Conservation (phyloP, 305 asterid genomes). For the Solanum aculeatissimum region DNA sequence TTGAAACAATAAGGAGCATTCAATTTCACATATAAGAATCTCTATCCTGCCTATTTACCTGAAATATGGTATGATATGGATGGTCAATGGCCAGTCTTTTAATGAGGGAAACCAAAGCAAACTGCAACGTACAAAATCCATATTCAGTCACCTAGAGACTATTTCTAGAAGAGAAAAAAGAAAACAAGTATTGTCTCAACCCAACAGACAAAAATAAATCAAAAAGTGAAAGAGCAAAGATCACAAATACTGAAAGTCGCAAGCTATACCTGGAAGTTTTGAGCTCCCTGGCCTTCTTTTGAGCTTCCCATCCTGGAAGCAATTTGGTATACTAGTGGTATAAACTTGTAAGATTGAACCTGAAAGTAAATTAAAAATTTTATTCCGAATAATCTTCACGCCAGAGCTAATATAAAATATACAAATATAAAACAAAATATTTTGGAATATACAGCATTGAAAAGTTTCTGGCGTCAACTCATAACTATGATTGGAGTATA, state of each 20-base stretch:
- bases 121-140: conserved; percentile 33
- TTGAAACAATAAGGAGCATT: background rate
- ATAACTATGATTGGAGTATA: conserved; percentile 9
- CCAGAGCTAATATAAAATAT: background rate
- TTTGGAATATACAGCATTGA: background rate
- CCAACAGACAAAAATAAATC: background rate
- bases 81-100: conserved; percentile 91
- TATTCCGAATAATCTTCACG: background rate
- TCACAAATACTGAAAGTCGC: background rate
- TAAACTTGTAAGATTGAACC: conserved; percentile 93
- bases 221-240: background rate
- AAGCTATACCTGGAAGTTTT: conserved; percentile 68
- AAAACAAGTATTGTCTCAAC: background rate
- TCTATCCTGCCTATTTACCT: conserved; percentile 35
- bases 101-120: conserved; percentile 82
- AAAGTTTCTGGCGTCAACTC: background rate
- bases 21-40: background rate
- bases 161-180: background rate
- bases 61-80: conserved; percentile 94
- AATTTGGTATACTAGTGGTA: conserved; percentile 87
- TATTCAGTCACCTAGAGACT: background rate
- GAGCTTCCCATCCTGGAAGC: conserved; percentile 90
- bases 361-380: conserved; percentile 17
- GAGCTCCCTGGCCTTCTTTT: conserved; percentile 60
- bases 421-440: background rate